These are phyloP conservation scores for Salix brachista DNA, from an alignment of 345 rosid genomes.

Conservation along the genomic window DNA sequence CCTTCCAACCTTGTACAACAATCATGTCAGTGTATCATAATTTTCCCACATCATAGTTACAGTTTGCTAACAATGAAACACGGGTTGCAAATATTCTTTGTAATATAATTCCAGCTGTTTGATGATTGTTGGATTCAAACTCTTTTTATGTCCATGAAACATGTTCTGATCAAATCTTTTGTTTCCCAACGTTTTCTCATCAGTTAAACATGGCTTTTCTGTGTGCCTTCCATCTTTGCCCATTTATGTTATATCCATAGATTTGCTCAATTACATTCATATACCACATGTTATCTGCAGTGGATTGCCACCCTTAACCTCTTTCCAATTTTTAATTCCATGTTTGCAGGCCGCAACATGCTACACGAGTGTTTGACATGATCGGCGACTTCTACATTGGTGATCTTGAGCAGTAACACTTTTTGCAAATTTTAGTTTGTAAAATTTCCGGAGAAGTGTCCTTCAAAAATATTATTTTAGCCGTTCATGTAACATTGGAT, in stretches of 20 bases:
- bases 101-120: not conserved
- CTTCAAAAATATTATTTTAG: not conserved
- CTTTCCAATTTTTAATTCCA: not conserved
- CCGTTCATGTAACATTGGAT: not conserved
- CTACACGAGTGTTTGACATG: constrained; percentile 71
- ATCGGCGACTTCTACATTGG: constrained; percentile 78
- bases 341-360: constrained; percentile 71
- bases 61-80: not conserved
- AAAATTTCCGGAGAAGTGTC: not conserved
- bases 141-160: no score
- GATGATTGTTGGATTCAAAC: not conserved
- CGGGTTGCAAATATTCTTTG: not conserved
- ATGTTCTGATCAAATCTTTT: no score
- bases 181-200: not conserved
- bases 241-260: not conserved
- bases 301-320: not conserved
- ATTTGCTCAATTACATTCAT: no score
- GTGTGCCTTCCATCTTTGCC: not conserved
- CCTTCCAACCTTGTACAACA: not conserved
- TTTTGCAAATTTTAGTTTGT: not conserved
- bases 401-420: constrained; percentile 38
- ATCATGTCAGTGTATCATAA: not conserved
- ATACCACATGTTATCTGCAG: not conserved
- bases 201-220: not conserved
- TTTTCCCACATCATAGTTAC: not conserved